phyloP scores from a whole-genome alignment of 208 protist genomes.

The Polymyxa betae region DNA sequence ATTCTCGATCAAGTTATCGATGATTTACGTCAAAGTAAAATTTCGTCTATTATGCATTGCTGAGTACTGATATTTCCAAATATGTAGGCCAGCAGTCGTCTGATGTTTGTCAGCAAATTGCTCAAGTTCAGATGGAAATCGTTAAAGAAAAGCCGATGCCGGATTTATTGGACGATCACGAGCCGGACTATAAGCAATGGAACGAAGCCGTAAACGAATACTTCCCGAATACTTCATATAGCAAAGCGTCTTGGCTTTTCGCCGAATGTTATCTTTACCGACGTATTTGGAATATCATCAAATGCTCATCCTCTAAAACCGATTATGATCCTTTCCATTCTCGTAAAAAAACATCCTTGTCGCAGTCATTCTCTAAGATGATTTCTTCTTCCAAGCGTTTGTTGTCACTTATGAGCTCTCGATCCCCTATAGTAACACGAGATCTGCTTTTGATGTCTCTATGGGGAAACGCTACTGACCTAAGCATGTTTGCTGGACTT shows the following conservation, averaged over 20 bases:
- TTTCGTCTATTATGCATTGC: too few relatives aligned
- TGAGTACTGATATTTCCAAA: too few relatives aligned
- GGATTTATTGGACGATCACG: neutral
- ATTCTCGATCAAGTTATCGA: neutral
- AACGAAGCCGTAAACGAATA: neutral
- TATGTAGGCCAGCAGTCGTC: too few relatives aligned
- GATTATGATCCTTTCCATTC: neutral
- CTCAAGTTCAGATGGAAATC: neutral
- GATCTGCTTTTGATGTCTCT: neutral
- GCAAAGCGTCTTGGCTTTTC: slow-evolving; percentile 21
- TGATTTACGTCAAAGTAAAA: too few relatives aligned
- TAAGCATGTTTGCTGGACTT: neutral
- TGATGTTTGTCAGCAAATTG: neutral
- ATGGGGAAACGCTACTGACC: slow-evolving; percentile 18
- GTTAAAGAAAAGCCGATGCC: neutral
- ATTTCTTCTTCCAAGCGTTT: neutral
- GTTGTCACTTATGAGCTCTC: neutral
- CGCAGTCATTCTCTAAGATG: neutral
- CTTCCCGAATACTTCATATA: neutral
- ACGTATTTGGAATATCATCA: neutral
- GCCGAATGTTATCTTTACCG: slow-evolving; percentile 52
- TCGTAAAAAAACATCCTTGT: neutral
- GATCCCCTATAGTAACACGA: neutral
- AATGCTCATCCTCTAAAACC: neutral
- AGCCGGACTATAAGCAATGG: neutral